Conservation (phyloP, 1,139 yeast species). For the Zygosaccharomyces sapae region DNA sequence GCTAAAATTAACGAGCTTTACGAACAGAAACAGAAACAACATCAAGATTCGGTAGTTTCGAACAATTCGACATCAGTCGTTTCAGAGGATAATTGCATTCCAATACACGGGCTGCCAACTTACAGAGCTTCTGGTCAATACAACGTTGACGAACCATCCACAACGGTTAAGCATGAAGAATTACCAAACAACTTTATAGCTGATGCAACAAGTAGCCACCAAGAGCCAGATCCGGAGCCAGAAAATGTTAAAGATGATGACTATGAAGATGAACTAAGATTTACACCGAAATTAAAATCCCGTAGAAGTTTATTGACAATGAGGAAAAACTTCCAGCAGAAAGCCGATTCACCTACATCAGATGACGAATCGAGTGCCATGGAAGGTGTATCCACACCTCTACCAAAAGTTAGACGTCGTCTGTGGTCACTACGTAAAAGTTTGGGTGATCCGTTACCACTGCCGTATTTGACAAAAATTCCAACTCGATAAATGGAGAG, state of each 20-base stretch:
- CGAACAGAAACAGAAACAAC: conserved; percentile 18
- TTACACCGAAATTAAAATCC: conserved; percentile 25
- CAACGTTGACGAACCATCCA: conserved; percentile 11
- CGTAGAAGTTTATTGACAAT: conserved; percentile 20
- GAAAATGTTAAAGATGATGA: conserved; percentile 12
- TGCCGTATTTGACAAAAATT: conserved; percentile 32
- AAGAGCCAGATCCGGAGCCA: conserved; percentile 3
- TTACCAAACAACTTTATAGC: conserved; percentile 12
- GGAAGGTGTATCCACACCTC: not conserved
- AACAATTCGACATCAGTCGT: conserved; percentile 26
- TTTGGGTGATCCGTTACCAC: conserved; percentile 39
- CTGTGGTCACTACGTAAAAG: conserved; percentile 21
- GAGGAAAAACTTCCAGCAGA: conserved; percentile 11
- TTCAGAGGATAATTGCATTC: conserved; percentile 12
- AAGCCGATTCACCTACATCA: conserved; percentile 10
- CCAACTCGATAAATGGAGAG: not conserved
- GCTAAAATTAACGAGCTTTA: conserved; percentile 24
- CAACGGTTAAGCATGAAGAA: conserved; percentile 14
- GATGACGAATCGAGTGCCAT: conserved; percentile 1
- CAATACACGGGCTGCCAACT: conserved; percentile 8
- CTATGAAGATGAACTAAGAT: conserved; percentile 21
- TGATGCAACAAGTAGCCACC: not conserved
- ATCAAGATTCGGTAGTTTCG: conserved; percentile 24
- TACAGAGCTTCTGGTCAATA: conserved; percentile 6
- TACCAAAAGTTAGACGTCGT: conserved; percentile 6